phyloP scores from a whole-genome alignment of 2,329 filamentous ascomycete species.

The Chalaropsis ovoidea region DNA sequence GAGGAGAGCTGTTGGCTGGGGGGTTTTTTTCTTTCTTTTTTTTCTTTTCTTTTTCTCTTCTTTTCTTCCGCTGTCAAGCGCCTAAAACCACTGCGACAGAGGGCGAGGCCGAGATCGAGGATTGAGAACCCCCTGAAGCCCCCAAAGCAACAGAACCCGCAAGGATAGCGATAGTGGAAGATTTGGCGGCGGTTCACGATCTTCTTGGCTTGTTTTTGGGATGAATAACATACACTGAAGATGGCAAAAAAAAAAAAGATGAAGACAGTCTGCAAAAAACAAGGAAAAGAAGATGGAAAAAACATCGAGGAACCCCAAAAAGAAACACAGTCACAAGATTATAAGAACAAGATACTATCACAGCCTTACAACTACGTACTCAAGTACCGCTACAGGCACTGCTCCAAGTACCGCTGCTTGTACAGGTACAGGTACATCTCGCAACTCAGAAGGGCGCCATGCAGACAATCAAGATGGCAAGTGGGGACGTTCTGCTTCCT shows the following conservation, averaged over 20 bases:
- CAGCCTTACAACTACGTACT: neutral
- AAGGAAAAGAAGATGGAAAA: neutral
- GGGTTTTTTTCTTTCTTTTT: slow-evolving; percentile 3
- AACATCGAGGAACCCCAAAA: neutral
- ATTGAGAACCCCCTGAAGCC: neutral
- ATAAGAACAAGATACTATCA: neutral
- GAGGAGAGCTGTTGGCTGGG: neutral
- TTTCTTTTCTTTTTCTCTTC: neutral
- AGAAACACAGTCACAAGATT: neutral
- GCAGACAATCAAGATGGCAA: neutral
- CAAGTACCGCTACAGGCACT: neutral
- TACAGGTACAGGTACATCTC: neutral
- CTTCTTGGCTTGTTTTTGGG: too few species aligned
- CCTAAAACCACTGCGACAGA: neutral
- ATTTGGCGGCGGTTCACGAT: too few species aligned
- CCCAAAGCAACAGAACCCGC: neutral
- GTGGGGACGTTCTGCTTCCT: slow-evolving; percentile 2
- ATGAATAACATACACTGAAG: too few species aligned
- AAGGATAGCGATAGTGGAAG: too few species aligned
- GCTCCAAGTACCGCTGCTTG: too few species aligned
- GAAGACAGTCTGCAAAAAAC: too few species aligned
- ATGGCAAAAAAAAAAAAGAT: too few species aligned
- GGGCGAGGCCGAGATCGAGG: neutral
- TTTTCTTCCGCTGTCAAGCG: neutral
- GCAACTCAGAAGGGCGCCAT: neutral